A percentile compares a stretch with the other conserved stretches of the same genome.
Evolutionary conservation across 1,284 basidiomycete species (phyloP).

Genomic region (Meripilus lineatus): DNA sequence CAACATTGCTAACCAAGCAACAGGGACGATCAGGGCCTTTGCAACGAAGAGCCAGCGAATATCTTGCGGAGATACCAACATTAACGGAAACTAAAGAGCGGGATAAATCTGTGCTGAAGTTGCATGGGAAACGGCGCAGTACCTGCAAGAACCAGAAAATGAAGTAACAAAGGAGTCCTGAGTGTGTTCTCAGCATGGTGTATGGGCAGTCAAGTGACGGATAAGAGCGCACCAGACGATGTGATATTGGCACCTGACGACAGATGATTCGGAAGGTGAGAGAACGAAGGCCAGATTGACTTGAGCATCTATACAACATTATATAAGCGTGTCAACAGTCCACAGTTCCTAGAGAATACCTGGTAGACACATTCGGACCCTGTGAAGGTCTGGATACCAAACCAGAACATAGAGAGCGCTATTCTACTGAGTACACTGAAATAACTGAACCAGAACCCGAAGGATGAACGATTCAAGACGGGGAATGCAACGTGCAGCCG

Average conservation of each 20-base stretch:
- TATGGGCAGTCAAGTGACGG: background rate
- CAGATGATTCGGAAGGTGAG: conserved; percentile 59
- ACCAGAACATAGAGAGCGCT: conserved; percentile 78
- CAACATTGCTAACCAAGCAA: conserved; percentile 65
- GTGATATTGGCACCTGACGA: conserved; percentile 59
- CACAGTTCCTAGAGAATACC: conserved; percentile 17
- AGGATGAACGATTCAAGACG: conserved; percentile 69
- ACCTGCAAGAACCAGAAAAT: conserved; percentile 67
- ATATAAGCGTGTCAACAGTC: background rate
- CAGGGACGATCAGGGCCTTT: conserved; percentile 63
- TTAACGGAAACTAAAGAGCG: conserved; percentile 54
- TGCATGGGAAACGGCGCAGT: background rate
- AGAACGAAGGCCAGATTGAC: conserved; percentile 73
- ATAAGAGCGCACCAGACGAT: conserved; percentile 39
- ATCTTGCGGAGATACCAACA: conserved; percentile 71
- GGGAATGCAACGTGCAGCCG: conserved; percentile 68
- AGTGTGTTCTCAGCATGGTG: conserved; percentile 1
- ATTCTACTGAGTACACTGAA: conserved; percentile 73
- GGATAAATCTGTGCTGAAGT: background rate
- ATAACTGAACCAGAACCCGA: conserved; percentile 77
- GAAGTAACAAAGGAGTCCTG: conserved; percentile 71
- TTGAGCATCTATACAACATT: conserved; percentile 51
- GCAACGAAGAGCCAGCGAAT: conserved; percentile 70
- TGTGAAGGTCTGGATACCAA: conserved; percentile 54
- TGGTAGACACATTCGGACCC: conserved; percentile 65